A percentile compares a stretch with the other conserved stretches of the same genome.
Conservation (phyloP, 768 basidiomycete species). For the Leccinum disarticulatum region DNA sequence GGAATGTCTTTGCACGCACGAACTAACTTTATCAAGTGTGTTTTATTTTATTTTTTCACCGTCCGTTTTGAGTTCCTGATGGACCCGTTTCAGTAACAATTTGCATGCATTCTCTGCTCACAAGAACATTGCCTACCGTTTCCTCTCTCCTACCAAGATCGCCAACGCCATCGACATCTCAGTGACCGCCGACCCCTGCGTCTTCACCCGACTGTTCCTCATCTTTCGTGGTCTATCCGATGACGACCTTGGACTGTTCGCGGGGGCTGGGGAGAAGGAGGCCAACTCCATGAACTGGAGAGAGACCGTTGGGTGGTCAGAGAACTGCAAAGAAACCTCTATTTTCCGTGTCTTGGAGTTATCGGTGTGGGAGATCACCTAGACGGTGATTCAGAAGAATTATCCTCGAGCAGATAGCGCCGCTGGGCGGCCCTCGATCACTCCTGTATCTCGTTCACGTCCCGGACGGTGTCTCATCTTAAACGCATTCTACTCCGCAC, state of each 20-base stretch:
- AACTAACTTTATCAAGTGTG: slow-evolving; percentile 78
- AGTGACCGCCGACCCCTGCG: slow-evolving; percentile 76
- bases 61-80: slow-evolving; percentile 3
- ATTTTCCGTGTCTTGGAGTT: slow-evolving; percentile 81
- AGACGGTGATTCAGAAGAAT: slow-evolving; percentile 10
- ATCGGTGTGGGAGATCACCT: slow-evolving; percentile 71
- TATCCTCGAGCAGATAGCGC: slow-evolving; percentile 8
- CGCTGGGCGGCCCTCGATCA: slow-evolving; percentile 21
- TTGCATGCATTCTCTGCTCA: slow-evolving; percentile 70
- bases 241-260: slow-evolving; percentile 74
- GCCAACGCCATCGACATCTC: slow-evolving; percentile 87
- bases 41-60: slow-evolving; percentile 11
- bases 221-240: slow-evolving; percentile 83
- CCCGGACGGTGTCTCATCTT: slow-evolving; percentile 11
- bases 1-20: slow-evolving; percentile 83
- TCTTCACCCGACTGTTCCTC: slow-evolving; percentile 82
- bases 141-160: slow-evolving; percentile 74
- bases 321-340: slow-evolving; percentile 70
- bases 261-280: slow-evolving; percentile 82
- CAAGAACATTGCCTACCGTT: slow-evolving; percentile 89
- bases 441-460: slow-evolving; percentile 2
- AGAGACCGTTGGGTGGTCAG: slow-evolving; percentile 77
- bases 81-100: slow-evolving; percentile 55
- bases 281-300: slow-evolving; percentile 81
- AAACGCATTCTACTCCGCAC: slow-evolving; percentile 9